Evolutionary conservation across 495 filamentous ascomycete genomes (phyloP).

Genomic region (Hypoxylon rickii): DNA sequence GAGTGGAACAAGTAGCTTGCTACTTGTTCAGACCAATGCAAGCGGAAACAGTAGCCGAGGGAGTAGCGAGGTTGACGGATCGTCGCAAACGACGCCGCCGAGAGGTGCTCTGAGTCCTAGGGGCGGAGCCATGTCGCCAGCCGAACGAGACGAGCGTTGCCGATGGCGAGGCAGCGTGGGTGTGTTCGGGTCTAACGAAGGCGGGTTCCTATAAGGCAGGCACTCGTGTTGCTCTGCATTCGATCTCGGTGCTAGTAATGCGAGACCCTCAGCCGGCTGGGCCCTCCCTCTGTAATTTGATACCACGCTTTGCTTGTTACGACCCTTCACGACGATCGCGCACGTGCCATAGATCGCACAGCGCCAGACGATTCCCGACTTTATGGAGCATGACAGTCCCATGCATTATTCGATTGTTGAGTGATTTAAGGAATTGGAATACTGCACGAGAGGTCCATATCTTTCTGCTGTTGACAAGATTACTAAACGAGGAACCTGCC

Average conservation of each 20-base stretch:
- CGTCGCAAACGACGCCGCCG: slow-evolving; percentile 31
- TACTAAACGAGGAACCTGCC: slow-evolving; percentile 24
- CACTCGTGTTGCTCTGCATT: slow-evolving; percentile 20
- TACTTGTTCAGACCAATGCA: slow-evolving; percentile 58
- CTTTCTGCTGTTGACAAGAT: slow-evolving; percentile 21
- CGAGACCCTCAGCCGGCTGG: slow-evolving; percentile 7
- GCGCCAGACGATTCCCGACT: slow-evolving; percentile 27
- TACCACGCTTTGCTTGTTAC: slow-evolving; percentile 35
- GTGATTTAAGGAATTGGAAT: slow-evolving; percentile 27
- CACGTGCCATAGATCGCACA: slow-evolving; percentile 13
- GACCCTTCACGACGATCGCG: slow-evolving; percentile 32
- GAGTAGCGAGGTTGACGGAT: slow-evolving; percentile 47
- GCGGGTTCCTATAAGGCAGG: slow-evolving; percentile 37
- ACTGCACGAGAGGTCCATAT: slow-evolving; percentile 29
- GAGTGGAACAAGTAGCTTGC: slow-evolving; percentile 56
- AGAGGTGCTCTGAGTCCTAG: slow-evolving; percentile 30
- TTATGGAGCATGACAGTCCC: slow-evolving; percentile 32
- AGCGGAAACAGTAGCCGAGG: slow-evolving; percentile 52
- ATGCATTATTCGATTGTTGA: slow-evolving; percentile 30
- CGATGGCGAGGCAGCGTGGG: slow-evolving; percentile 41
- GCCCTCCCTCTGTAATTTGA: slow-evolving; percentile 31
- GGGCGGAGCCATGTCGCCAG: slow-evolving; percentile 25
- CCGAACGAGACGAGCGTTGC: slow-evolving; percentile 37
- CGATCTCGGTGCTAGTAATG: slow-evolving; percentile 22
- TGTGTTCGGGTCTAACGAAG: slow-evolving; percentile 36